Evolutionary conservation across 2,329 filamentous ascomycete species (phyloP).

Genomic region (Pezicula radicicola): DNA sequence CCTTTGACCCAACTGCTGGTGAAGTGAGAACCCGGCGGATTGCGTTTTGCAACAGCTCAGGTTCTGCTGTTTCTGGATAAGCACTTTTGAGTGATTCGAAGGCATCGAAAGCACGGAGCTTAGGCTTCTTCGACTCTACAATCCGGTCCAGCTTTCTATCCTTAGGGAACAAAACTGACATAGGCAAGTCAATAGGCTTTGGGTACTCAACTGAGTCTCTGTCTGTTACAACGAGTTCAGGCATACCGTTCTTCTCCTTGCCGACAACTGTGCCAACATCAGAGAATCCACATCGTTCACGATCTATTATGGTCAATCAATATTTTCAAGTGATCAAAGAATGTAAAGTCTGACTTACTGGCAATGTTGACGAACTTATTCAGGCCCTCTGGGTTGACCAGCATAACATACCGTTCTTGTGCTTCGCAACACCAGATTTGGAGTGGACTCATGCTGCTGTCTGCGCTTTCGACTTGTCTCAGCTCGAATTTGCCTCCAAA

Average conservation of each 20-base stretch:
- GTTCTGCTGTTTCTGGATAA: constrained; percentile 26
- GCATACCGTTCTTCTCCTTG: constrained; percentile 57
- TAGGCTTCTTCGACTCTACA: constrained; percentile 67
- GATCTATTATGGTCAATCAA: constrained; percentile 39
- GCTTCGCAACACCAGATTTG: constrained; percentile 99
- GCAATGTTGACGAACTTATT: constrained; percentile 71
- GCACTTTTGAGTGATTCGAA: constrained; percentile 59
- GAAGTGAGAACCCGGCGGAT: constrained; percentile 78
- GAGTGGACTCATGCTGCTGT: constrained; percentile 88
- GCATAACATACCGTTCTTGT: constrained; percentile 92
- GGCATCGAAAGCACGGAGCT: constrained; percentile 70
- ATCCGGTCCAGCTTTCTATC: constrained; percentile 76
- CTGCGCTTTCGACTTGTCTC: constrained; percentile 88
- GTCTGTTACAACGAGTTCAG: constrained; percentile 78
- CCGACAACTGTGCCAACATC: constrained; percentile 77
- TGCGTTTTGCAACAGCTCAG: constrained; percentile 56
- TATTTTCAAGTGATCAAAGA: background rate
- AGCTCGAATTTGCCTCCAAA: constrained; percentile 90
- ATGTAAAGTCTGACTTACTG: constrained; percentile 33
- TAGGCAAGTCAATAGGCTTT: constrained; percentile 82
- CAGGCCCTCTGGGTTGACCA: constrained; percentile 77
- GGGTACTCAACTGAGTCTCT: constrained; percentile 72
- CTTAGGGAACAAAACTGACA: constrained; percentile 85
- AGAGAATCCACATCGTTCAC: constrained; percentile 90
- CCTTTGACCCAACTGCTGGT: constrained; percentile 93